Evolutionary conservation across 805 yeast species (phyloP).

Genomic region (Saccharomycopsis fibuligera): DNA sequence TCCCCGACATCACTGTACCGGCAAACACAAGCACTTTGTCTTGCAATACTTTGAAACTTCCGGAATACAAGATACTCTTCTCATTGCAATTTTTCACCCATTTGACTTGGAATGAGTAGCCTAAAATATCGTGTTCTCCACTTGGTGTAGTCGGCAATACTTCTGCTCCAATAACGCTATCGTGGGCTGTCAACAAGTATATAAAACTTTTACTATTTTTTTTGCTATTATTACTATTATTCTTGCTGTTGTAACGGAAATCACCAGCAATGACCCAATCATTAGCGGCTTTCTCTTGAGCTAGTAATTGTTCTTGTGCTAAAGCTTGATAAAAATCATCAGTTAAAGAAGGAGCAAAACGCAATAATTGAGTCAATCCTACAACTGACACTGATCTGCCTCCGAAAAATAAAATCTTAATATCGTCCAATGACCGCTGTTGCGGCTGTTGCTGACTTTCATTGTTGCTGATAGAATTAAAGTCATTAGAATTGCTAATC

Average conservation of each 20-base stretch:
- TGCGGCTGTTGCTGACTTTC: no score
- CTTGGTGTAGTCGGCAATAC: neutral
- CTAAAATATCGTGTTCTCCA: constrained; percentile 17
- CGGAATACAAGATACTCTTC: constrained; percentile 83
- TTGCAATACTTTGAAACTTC: constrained; percentile 50
- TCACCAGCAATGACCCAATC: constrained; percentile 78
- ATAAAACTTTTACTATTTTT: no score
- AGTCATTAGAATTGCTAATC: constrained; percentile 31
- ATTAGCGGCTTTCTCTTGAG: constrained; percentile 44
- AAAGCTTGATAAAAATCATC: no score
- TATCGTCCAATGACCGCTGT: no score
- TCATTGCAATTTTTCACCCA: constrained; percentile 44
- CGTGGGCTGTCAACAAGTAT: constrained; percentile 73
- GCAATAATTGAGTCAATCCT: constrained; percentile 28
- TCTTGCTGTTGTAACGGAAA: constrained; percentile 31
- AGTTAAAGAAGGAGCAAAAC: constrained; percentile 24
- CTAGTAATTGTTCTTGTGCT: no score
- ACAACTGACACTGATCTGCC: constrained; percentile 58
- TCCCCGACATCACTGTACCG: constrained; percentile 91
- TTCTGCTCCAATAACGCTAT: constrained; percentile 42
- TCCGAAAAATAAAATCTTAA: constrained; percentile 50
- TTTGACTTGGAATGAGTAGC: constrained; percentile 24
- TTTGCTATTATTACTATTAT: constrained; percentile 24
- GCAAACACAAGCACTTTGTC: constrained; percentile 58
- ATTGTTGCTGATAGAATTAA: neutral